A percentile compares a stretch with the other conserved stretches of the same genome.
phyloP scores from a whole-genome alignment of 768 basidiomycete species.

The Sistotremastrum niveocremeum region DNA sequence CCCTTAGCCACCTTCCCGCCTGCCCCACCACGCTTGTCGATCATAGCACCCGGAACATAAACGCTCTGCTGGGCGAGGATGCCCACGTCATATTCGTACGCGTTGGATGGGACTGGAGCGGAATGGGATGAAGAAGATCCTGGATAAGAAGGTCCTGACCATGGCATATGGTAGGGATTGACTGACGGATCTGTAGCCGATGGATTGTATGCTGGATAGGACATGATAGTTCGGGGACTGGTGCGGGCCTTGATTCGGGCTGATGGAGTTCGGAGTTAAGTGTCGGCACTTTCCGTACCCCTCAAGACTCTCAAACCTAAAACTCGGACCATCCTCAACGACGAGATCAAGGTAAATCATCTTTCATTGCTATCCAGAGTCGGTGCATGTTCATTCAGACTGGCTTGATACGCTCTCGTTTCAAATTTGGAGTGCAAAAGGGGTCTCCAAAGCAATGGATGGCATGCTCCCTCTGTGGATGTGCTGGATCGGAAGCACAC shows the following conservation, averaged over 20 bases:
- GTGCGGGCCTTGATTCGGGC: no score
- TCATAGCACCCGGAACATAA: conserved; percentile 85
- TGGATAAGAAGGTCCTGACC: conserved; percentile 62
- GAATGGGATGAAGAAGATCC: conserved; percentile 54
- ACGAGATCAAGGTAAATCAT: neutral
- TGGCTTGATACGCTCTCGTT: neutral
- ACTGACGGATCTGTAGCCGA: conserved; percentile 13
- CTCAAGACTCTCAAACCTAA: no score
- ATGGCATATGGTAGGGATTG: conserved; percentile 74
- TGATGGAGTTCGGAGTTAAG: neutral
- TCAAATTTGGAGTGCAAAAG: neutral
- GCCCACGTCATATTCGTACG: conserved; percentile 86
- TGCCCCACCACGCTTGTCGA: conserved; percentile 75
- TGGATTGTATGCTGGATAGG: no score
- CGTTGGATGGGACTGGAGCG: conserved; percentile 77
- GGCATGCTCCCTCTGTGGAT: conserved; percentile 15
- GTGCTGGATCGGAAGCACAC: conserved; percentile 4
- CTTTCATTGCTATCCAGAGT: no score
- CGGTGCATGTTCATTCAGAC: no score
- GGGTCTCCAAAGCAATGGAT: conserved; percentile 17
- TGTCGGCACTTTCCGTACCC: neutral
- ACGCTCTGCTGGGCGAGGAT: conserved; percentile 85
- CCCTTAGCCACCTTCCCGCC: conserved; percentile 81
- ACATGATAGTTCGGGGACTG: no score
- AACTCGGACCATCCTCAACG: neutral